These are phyloP conservation scores for Homolaphlyctis polyrhiza DNA, from an alignment of 371 early-diverging fungal species.

Conservation along the genomic window DNA sequence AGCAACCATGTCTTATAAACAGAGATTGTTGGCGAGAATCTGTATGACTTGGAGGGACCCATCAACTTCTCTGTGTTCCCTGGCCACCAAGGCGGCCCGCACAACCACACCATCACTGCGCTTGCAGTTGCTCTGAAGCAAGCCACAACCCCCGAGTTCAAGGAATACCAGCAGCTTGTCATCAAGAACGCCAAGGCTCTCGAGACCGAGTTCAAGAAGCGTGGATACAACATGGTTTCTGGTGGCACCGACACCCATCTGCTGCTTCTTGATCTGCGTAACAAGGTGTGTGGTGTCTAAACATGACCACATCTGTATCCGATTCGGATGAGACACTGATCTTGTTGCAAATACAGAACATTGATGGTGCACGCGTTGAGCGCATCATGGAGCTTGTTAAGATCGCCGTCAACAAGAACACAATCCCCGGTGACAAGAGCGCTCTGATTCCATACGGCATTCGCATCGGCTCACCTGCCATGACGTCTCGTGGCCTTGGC, in stretches of 20 bases:
- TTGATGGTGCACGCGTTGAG: constrained; percentile 94
- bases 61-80: constrained; percentile 99
- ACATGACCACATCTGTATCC: too few species aligned
- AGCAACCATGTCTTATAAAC: constrained; percentile 15
- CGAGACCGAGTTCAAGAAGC: constrained; percentile 64
- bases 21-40: too few species aligned
- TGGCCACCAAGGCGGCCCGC: constrained; percentile 99
- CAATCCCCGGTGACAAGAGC: constrained; percentile 93
- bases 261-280: constrained; percentile 83
- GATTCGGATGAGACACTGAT: background rate
- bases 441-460: constrained; percentile 96
- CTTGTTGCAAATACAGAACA: constrained; percentile 30
- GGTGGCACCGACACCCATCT: constrained; percentile 96
- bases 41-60: constrained; percentile 84
- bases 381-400: constrained; percentile 89
- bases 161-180: constrained; percentile 87
- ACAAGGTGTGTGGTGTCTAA: constrained; percentile 43
- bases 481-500: constrained; percentile 92
- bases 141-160: constrained; percentile 74
- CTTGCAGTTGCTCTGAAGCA: constrained; percentile 96
- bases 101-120: constrained; percentile 99
- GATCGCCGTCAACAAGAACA: constrained; percentile 98
- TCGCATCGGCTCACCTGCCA: constrained; percentile 89
- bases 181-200: constrained; percentile 85
- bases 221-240: constrained; percentile 81